Evolutionary conservation across 1,284 basidiomycete species (phyloP).

Genomic region (Cryptococcus sp.): DNA sequence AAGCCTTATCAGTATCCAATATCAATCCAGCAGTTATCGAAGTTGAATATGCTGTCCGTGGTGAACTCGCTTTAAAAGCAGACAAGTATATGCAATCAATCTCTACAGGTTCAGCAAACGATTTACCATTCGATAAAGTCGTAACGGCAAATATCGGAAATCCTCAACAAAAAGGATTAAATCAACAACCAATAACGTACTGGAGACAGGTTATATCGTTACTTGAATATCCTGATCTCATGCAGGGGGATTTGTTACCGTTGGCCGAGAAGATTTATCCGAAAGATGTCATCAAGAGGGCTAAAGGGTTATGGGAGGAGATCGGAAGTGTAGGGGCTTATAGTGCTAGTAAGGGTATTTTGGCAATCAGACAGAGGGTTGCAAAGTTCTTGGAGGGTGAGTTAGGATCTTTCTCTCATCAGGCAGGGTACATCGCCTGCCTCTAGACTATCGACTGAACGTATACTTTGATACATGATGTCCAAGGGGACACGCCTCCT

Average conservation of each 20-base stretch:
- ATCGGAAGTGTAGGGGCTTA: slow-evolving; percentile 95
- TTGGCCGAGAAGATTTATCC: slow-evolving; percentile 66
- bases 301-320: slow-evolving; percentile 71
- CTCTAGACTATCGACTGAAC: too few relatives aligned
- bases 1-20: slow-evolving; percentile 36
- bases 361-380: slow-evolving; percentile 80
- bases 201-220: slow-evolving; percentile 72
- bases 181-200: slow-evolving; percentile 92
- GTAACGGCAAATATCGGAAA: slow-evolving; percentile 98
- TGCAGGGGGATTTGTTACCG: slow-evolving; percentile 65
- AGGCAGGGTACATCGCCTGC: too few relatives aligned
- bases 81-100: slow-evolving; percentile 73
- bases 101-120: slow-evolving; percentile 46
- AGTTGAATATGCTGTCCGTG: slow-evolving; percentile 95
- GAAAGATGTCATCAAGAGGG: slow-evolving; percentile 76
- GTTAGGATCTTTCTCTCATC: slow-evolving; percentile 29
- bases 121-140: slow-evolving; percentile 79
- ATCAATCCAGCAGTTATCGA: slow-evolving; percentile 78
- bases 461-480: too few relatives aligned
- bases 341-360: slow-evolving; percentile 90
- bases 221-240: slow-evolving; percentile 85
- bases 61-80: slow-evolving; percentile 91
- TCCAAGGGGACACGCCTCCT: too few relatives aligned
- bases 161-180: slow-evolving; percentile 89
- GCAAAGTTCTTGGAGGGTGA: slow-evolving; percentile 82